phyloP scores from a whole-genome alignment of 106 monocot genomes.

The Dendrobium catenatum region DNA sequence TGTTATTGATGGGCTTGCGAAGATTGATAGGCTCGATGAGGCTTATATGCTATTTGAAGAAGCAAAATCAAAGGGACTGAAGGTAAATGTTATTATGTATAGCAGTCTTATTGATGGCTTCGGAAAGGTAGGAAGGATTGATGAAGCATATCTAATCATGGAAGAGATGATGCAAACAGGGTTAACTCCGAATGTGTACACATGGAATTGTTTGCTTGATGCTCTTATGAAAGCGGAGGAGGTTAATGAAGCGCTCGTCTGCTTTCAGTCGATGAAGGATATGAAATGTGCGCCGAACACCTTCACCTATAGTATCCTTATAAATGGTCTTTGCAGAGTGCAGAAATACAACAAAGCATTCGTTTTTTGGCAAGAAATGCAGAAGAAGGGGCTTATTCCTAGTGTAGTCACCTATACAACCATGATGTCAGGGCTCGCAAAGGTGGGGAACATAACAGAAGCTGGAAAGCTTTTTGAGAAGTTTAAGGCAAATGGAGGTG shows the following conservation, averaged over 20 bases:
- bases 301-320: constrained; percentile 81
- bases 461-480: constrained; percentile 69
- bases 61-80: constrained; percentile 80
- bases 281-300: constrained; percentile 83
- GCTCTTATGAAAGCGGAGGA: constrained; percentile 92
- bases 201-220: constrained; percentile 92
- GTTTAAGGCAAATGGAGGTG: constrained; percentile 83
- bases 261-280: constrained; percentile 97
- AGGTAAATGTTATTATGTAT: constrained; percentile 75
- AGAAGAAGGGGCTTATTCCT: constrained; percentile 74
- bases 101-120: constrained; percentile 92
- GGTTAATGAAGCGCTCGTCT: constrained; percentile 85
- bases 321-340: constrained; percentile 88
- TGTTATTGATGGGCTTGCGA: constrained; percentile 84
- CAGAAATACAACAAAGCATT: constrained; percentile 98
- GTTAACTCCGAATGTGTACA: constrained; percentile 75
- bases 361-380: constrained; percentile 95
- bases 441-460: constrained; percentile 80
- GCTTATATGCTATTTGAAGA: constrained; percentile 99
- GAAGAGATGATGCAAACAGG: constrained; percentile 98
- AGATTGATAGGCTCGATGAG: constrained; percentile 94
- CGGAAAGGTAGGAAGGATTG: constrained; percentile 94
- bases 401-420: constrained; percentile 84
- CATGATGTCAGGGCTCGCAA: constrained; percentile 91
- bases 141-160: constrained; percentile 96